A percentile compares a stretch with the other conserved stretches of the same genome.
Conservation (phyloP, 768 basidiomycete species). For the Agaricus sinodeliciosus region DNA sequence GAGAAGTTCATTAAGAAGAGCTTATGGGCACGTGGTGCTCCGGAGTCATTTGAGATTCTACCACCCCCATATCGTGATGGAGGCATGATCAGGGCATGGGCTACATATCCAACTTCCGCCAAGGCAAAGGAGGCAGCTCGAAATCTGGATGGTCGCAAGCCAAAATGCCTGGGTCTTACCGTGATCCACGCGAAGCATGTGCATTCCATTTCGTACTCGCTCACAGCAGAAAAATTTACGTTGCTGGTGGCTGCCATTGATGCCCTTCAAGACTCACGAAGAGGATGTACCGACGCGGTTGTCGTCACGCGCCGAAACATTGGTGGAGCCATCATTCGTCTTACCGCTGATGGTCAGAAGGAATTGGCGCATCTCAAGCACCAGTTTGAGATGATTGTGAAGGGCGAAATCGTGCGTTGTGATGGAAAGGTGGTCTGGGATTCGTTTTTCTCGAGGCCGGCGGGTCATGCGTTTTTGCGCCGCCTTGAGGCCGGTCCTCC, state of each 20-base stretch:
- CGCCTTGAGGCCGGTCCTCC: conserved; percentile 31
- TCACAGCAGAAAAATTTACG: conserved; percentile 31
- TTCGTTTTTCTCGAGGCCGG: conserved; percentile 41
- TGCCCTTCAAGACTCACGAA: conserved; percentile 32
- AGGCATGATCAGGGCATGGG: conserved; percentile 48
- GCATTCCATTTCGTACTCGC: conserved; percentile 39
- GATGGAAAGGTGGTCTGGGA: conserved; percentile 60
- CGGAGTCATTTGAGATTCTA: conserved; percentile 26
- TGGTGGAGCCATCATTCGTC: conserved; percentile 29
- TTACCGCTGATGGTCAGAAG: conserved; percentile 44
- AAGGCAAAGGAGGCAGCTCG: conserved; percentile 48
- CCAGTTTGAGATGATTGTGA: conserved; percentile 54
- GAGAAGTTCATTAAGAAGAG: conserved; percentile 31
- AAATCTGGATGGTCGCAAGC: conserved; percentile 39
- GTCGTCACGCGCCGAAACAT: conserved; percentile 11
- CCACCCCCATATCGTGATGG: conserved; percentile 44
- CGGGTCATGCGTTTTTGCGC: conserved; percentile 39
- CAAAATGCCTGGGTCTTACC: conserved; percentile 37
- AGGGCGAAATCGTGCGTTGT: conserved; percentile 50
- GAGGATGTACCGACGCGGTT: conserved; percentile 22
- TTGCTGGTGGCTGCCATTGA: conserved; percentile 39
- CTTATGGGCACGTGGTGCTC: conserved; percentile 1
- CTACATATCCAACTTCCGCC: conserved; percentile 41
- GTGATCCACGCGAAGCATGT: conserved; percentile 46
- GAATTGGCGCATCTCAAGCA: conserved; percentile 50